A percentile compares a stretch with the other conserved stretches of the same genome.
Conservation (phyloP, 345 rosid species). For the Alliaria petiolata region DNA sequence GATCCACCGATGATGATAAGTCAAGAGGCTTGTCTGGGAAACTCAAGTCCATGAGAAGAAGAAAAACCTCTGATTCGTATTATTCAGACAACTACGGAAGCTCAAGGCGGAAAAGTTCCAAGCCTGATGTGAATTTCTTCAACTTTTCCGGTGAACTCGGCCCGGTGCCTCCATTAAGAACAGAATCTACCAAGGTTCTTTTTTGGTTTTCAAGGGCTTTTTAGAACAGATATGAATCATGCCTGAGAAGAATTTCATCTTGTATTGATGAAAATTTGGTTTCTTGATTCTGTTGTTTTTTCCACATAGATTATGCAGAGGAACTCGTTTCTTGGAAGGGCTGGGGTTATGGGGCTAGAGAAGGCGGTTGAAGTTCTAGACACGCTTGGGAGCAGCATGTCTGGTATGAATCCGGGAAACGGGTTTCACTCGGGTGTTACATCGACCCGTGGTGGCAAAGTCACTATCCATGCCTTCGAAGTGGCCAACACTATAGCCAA, state of each 20-base stretch:
- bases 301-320: slow-evolving; percentile 35
- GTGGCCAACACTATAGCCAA: slow-evolving; percentile 88
- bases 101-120: slow-evolving; percentile 29
- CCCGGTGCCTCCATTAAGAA: slow-evolving; percentile 40
- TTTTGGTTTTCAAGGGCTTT: background rate
- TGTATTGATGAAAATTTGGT: slow-evolving; percentile 8
- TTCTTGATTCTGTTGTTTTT: too few relatives aligned
- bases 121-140: slow-evolving; percentile 25
- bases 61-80: slow-evolving; percentile 23
- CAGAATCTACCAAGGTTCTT: slow-evolving; percentile 43
- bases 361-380: slow-evolving; percentile 73
- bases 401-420: slow-evolving; percentile 54
- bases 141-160: slow-evolving; percentile 55
- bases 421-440: slow-evolving; percentile 51
- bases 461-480: slow-evolving; percentile 75
- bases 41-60: slow-evolving; percentile 36
- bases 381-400: slow-evolving; percentile 74
- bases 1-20: slow-evolving; percentile 21
- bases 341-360: slow-evolving; percentile 56
- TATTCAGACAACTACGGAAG: slow-evolving; percentile 20
- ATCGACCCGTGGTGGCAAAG: slow-evolving; percentile 48
- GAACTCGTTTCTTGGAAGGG: slow-evolving; percentile 62
- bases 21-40: slow-evolving; percentile 38
- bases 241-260: background rate
- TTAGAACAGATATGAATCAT: background rate